These are phyloP conservation scores for Geum urbanum DNA, from an alignment of 306 rosid genomes.

Conservation along the genomic window DNA sequence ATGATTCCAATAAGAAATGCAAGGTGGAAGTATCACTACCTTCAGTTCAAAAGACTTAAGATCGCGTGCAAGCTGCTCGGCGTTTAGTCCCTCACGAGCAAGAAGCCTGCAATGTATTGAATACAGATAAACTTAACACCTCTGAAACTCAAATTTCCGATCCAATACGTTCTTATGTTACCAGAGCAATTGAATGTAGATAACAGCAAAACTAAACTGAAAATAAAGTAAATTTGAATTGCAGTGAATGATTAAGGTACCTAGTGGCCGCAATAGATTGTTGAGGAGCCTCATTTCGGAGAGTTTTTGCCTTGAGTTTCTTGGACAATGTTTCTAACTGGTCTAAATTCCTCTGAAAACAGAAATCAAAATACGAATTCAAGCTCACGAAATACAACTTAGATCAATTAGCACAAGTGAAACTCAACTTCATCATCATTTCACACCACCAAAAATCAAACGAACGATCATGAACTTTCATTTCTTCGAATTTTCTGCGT, in stretches of 20 bases:
- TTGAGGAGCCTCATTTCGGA: conserved; percentile 82
- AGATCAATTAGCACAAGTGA: no score
- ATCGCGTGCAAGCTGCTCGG: conserved; percentile 98
- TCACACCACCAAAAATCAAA: background rate
- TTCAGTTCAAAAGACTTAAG: conserved; percentile 94
- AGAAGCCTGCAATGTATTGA: conserved; percentile 57
- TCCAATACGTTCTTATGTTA: background rate
- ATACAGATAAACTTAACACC: background rate
- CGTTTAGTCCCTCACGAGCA: conserved; percentile 97
- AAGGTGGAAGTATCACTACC: conserved; percentile 34
- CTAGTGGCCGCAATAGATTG: conserved; percentile 94
- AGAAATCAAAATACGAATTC: conserved; percentile 5
- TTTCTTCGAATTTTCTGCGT: background rate
- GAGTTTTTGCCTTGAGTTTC: conserved; percentile 92
- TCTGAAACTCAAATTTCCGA: background rate
- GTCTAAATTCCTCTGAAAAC: conserved; percentile 82
- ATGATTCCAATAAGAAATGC: conserved; percentile 4
- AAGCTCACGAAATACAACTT: background rate
- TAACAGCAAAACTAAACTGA: background rate
- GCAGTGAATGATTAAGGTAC: conserved; percentile 28
- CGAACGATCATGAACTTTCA: background rate
- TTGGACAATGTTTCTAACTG: conserved; percentile 92
- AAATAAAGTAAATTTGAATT: background rate
- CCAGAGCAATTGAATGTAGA: background rate
- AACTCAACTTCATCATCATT: no score